These are phyloP conservation scores for Penicillium atrosanguineum DNA, from an alignment of 495 filamentous ascomycete genomes.

Conservation along the genomic window DNA sequence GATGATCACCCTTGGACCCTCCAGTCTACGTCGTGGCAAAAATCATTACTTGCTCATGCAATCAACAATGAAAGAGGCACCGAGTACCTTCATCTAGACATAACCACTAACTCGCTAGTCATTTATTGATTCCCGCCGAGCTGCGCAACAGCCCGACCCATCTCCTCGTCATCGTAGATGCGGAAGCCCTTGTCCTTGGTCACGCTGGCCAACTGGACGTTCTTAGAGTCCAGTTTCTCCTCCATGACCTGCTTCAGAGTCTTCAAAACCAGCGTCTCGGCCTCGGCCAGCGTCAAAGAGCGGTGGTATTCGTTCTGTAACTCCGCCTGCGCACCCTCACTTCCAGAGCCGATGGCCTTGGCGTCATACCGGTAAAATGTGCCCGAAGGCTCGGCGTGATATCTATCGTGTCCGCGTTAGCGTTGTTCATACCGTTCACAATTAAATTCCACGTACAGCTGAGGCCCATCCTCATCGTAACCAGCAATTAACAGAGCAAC, in stretches of 20 bases:
- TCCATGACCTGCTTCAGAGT: constrained; percentile 99
- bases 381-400: constrained; percentile 95
- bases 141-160: constrained; percentile 83
- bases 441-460: constrained; percentile 57
- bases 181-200: constrained; percentile 96
- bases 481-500: constrained; percentile 95
- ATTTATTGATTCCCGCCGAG: constrained; percentile 49
- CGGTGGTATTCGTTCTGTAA: constrained; percentile 98
- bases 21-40: not conserved
- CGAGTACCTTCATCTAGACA: constrained; percentile 10
- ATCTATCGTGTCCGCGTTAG: constrained; percentile 46
- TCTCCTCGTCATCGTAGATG: constrained; percentile 96
- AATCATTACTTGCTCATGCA: constrained; percentile 1
- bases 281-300: constrained; percentile 89
- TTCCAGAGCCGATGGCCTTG: constrained; percentile 95
- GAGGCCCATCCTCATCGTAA: constrained; percentile 94
- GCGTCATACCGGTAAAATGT: constrained; percentile 99
- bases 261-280: constrained; percentile 93
- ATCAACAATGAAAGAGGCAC: not conserved
- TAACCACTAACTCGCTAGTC: constrained; percentile 16
- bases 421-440: not conserved
- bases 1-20: not conserved
- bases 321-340: constrained; percentile 95
- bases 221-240: constrained; percentile 98
- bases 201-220: constrained; percentile 95